Evolutionary conservation across 2,329 filamentous ascomycete genomes (phyloP), one percentile per base, ranked within the genome.

Genomic region (Malbranchea zuffiana): DNA sequence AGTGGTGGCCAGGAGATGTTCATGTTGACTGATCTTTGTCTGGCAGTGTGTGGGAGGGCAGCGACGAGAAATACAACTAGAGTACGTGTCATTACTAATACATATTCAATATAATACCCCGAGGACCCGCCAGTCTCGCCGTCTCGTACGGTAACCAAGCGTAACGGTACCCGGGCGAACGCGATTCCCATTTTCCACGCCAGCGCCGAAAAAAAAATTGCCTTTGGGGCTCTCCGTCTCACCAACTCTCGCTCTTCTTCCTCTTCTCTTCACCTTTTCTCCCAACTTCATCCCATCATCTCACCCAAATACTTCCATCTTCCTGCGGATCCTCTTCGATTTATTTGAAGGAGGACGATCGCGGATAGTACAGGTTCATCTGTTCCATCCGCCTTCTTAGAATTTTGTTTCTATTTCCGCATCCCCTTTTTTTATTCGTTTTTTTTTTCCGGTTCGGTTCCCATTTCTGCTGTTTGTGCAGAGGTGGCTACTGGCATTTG

Each of bases 271-370:
- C 35, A 24, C 26, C 39, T 39, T 31, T 40, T 32, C 33, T 36
- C 30, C 30, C 32, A 8, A 31, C 33, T 34, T 19, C 15, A 26
- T 30, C 17, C 29, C 21, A 37, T 32, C 32, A 27, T 17, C 24
- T 26, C 20, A 37, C 19, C 26, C 17, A 18, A 31, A 42, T 25
- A 23, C 21, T 39, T 13, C 12, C 29, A 31, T 26, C 31, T 41
- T 32, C 41, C 41, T 30, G 46, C 43, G 44, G 44, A 40, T 47
- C 44, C 43, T 45, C 39, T 45, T 48, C 44, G n/a, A n/a, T 40
- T 35, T 32, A 24, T 36, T 34, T 32, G 44, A 42, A 48, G 39
- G 27, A 47, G 44, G 45, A 48, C 42, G 44, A 46, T 44, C 44
- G 45, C 45, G 45, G 44, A 41, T 45, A 40, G 27, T 37, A 37